Percentiles rank a stretch among this genome's conserved stretches.
Conservation (phyloP, 176 grass and related monocot genomes). For the Ensete ventricosum region DNA sequence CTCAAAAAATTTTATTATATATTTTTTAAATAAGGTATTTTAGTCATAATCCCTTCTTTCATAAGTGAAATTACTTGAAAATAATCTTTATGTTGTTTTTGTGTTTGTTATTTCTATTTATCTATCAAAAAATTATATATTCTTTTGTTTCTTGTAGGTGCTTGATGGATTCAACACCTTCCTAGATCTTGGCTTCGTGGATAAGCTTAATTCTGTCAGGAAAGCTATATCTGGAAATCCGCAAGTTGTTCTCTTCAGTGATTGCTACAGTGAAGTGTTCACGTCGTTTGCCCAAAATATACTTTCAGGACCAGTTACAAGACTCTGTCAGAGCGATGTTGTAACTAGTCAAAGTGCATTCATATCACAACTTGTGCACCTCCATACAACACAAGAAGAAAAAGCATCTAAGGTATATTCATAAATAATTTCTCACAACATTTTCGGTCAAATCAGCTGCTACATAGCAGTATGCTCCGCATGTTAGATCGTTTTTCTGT, state of each 20-base stretch:
- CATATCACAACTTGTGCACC: slow-evolving; percentile 40
- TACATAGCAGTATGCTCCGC: too few species aligned
- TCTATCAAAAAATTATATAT: not conserved
- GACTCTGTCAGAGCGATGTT: slow-evolving; percentile 33
- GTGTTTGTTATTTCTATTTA: not conserved
- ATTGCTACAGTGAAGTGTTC: slow-evolving; percentile 24
- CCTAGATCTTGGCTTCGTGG: slow-evolving; percentile 23
- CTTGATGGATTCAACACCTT: slow-evolving; percentile 62
- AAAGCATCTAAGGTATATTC: slow-evolving; percentile 52
- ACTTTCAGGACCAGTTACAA: slow-evolving; percentile 46
- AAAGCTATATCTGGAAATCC: slow-evolving; percentile 37
- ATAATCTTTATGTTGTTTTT: not conserved
- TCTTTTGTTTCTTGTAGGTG: slow-evolving; percentile 32
- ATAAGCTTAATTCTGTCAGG: slow-evolving; percentile 46
- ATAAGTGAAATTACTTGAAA: too few species aligned
- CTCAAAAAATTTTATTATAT: too few species aligned
- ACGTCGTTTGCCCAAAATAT: slow-evolving; percentile 30
- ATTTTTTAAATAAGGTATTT: too few species aligned
- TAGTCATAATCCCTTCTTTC: too few species aligned
- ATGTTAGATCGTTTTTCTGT: too few species aligned
- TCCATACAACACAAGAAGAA: slow-evolving; percentile 29
- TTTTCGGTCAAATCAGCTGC: too few species aligned
- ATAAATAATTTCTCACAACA: not conserved
- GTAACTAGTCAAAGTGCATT: slow-evolving; percentile 49
- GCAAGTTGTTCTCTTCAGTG: slow-evolving; percentile 54